Conservation (phyloP, 306 rosid genomes). For the Prunus persica region Prunus_persica_NCBIv2 NC_034009.1:35545001-35545500, state of each 20-base stretch:
- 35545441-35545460: neutral
- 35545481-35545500: no score
- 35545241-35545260: constrained; percentile 2
- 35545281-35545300: constrained; percentile 54
- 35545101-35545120: neutral
- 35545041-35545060: constrained; percentile 85
- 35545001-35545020: constrained; percentile 90
- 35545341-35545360: constrained; percentile 72
- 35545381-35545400: neutral
- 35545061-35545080: constrained; percentile 36
- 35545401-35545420: neutral
- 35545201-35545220: constrained; percentile 81
- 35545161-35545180: constrained; percentile 85
- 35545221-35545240: constrained; percentile 4
- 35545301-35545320: constrained; percentile 81
- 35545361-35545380: constrained; percentile 65
- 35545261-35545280: neutral
- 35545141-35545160: constrained; percentile 94
- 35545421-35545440: neutral
- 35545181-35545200: constrained; percentile 79
- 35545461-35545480: no score
- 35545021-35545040: constrained; percentile 68
- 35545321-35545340: constrained; percentile 96
- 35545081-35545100: constrained; percentile 5
- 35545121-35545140: constrained; percentile 33